Evolutionary conservation across 352 stramenopile species (phyloP).

Genomic region (Phytophthora ohioensis): DNA sequence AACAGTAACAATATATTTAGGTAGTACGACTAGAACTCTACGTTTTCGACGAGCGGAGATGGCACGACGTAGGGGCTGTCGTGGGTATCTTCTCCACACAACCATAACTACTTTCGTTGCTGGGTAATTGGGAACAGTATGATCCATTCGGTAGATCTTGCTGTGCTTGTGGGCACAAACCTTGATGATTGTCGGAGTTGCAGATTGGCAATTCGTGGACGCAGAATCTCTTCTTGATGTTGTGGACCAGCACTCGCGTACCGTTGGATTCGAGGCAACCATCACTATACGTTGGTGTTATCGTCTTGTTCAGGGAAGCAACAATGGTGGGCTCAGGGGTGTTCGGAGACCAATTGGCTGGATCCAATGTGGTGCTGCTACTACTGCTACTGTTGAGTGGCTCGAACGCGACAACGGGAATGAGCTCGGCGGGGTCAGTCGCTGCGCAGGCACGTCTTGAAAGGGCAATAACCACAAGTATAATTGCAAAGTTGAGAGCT

Average conservation of each 20-base stretch:
- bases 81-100: constrained; percentile 32
- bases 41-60: constrained; percentile 1
- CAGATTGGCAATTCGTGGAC: constrained; percentile 34
- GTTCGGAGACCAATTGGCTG: constrained; percentile 29
- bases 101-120: constrained; percentile 30
- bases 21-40: background rate
- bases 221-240: constrained; percentile 46
- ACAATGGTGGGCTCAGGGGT: constrained; percentile 8
- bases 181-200: constrained; percentile 28
- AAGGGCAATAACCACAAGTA: constrained; percentile 1
- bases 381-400: constrained; percentile 5
- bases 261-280: constrained; percentile 18
- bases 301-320: constrained; percentile 8
- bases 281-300: constrained; percentile 6
- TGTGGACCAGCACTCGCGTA: constrained; percentile 47
- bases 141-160: constrained; percentile 44
- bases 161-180: constrained; percentile 47
- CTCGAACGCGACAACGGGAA: constrained; percentile 19
- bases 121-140: constrained; percentile 37
- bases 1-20: constrained; percentile 24
- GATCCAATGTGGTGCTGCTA: constrained; percentile 9
- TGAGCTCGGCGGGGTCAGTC: constrained; percentile 21
- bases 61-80: constrained; percentile 5
- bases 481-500: background rate
- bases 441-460: background rate